Base-by-base conservation (phyloP, 1,284 basidiomycete species). In the Pseudozyma sp. region DNA sequence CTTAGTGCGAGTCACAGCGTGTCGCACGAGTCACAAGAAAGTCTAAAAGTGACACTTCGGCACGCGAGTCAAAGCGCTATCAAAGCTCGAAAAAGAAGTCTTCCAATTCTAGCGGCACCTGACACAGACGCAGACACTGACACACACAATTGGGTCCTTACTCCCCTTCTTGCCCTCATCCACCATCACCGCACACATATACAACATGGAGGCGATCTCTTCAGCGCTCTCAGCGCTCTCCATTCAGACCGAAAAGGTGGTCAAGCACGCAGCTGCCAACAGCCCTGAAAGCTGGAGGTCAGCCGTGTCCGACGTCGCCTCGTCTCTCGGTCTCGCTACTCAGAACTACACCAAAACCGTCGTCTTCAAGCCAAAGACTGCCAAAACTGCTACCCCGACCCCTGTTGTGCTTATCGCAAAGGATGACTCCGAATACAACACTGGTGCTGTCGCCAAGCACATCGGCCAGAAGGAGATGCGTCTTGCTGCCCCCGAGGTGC, bases 361-460 rank as follows among this genome's bases (percentile, higher is more conserved):
- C 77, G 91, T 94, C 58, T 94, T 92, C 89, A 94, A 94, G 83
- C 93, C 93, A 40, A 94, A 94, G 86, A 94, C 94, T 1, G 92
- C 94, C 52, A 97, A 97, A 86, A 89, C 89, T 0, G 93, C 92
- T 7, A 90, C 89, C 31, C 90, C 93, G 1, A 89, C 93, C 59
- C 95, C 94, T 8, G 90, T 97, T 57, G 89, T 97, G 56, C 91
- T 96, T 66, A 89, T 97, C 82, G 93, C 93, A 9, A 88, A 90
- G 79, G 93, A 96, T 80, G 88, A 89, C 44, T 93, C 93, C 16
- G 92, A 95, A 83, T 92, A 92, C 18, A 81, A 69, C 69, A 83
- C 86, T 82, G 53, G 52, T n/a, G 89, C 91, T 10, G 89, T 97
- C 70, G 93, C 90, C 47, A 93, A 92, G 86, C 91, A 91, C 83